Base-by-base conservation (phyloP, 768 basidiomycete species). In the Boletus pseudo-olivaceus region DNA sequence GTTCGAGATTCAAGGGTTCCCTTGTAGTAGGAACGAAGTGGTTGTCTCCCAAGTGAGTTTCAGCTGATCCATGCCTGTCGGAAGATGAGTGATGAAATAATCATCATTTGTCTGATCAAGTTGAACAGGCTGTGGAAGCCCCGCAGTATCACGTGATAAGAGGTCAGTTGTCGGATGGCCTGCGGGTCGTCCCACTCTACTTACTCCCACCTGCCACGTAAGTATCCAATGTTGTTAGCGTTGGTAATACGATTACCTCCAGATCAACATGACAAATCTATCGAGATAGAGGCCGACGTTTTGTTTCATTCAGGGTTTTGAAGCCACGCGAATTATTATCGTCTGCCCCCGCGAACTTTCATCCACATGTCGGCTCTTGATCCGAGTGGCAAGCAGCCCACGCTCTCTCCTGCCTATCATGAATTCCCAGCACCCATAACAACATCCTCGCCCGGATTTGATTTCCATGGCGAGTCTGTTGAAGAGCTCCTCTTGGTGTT, bases 381-480 rank as follows among this genome's bases (percentile, higher is more conserved):
- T 6, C 20, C 44, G 2, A 17, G 34, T 34, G 15, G 2, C 17
- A 34, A 34, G 11, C n/a, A 15, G 11, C 32, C 32, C 3, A 69
- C 70, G 23, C 72, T 65, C 56, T 86, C 87, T 1, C 23, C 72
- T 1, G 75, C 78, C 1, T 88, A 88, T 58, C 71, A 79, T 10
- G 57, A 70, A 9, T 85, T 86, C 56, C 82, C 81, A 0, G 54
- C 75, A 9, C 85, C 83, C 7, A 82, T 88, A 51, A 69, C 72
- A 43, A 54, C 76, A 2, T 72, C 74, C 33, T 79, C 79, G 46
- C 80, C 84, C 45, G 85, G 82, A 1, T 88, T 88, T 58, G 87
- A 89, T 67, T 88, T 89, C 62, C 87, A 89, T 62, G 78, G 87
- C 84, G 54, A 69, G 83, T 45, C 30, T 7, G 0, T 2, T 15